Evolutionary conservation across 2,329 filamentous ascomycete species (phyloP).

Genomic region (Arthrinium phaeospermum): DNA sequence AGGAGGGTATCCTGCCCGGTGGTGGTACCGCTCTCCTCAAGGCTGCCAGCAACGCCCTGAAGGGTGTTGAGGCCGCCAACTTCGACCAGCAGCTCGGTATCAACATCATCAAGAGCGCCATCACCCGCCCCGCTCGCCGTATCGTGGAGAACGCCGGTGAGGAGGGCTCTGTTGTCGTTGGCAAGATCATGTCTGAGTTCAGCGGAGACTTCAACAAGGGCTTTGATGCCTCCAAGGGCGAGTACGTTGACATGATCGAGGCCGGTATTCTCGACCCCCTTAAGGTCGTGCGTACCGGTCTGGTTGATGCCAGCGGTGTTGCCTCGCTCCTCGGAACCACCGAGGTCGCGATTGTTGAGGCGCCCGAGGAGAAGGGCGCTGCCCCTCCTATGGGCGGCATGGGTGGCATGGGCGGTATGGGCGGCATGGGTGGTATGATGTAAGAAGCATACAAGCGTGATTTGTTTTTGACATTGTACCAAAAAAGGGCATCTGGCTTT

Average conservation of each 20-base stretch:
- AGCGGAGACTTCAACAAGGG: conserved; percentile 96
- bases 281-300: conserved; percentile 98
- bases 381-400: conserved; percentile 71
- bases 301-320: conserved; percentile 93
- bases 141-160: conserved; percentile 98
- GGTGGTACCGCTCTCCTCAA: conserved; percentile 98
- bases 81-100: conserved; percentile 99
- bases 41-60: conserved; percentile 88
- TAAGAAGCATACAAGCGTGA: conserved; percentile 46
- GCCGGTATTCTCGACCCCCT: conserved; percentile 98
- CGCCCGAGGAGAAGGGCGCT: conserved; percentile 84
- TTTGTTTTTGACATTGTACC: conserved; percentile 38
- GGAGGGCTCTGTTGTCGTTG: conserved; percentile 94
- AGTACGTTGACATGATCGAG: conserved; percentile 98
- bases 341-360: conserved; percentile 97
- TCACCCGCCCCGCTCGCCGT: conserved; percentile 90
- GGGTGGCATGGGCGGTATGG: conserved; percentile 59
- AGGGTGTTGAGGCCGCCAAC: conserved; percentile 84
- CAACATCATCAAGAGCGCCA: conserved; percentile 96
- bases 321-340: conserved; percentile 97
- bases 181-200: conserved; percentile 96
- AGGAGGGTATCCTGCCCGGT: conserved; percentile 98
- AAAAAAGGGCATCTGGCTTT: conserved; percentile 54
- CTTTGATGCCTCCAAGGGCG: conserved; percentile 93
- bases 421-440: conserved; percentile 66